Base-by-base conservation (phyloP, 2,329 filamentous ascomycete genomes). In the Saccharata proteae region DNA sequence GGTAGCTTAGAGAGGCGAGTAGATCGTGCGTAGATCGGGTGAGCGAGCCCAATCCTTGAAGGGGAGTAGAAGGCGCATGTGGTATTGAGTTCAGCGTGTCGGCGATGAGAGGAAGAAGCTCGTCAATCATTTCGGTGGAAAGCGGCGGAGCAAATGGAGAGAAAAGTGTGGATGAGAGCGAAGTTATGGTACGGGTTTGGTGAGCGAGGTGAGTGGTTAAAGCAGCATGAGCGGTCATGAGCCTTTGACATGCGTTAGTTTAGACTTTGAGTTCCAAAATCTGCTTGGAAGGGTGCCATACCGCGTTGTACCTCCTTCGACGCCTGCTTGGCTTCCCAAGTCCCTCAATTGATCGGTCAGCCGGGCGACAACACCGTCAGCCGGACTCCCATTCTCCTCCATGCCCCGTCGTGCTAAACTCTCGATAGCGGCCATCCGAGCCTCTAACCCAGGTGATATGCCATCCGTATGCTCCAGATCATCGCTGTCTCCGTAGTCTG, bases 1-100 rank as follows among this genome's bases (percentile, higher is more conserved):
- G 66, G 42, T 84, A 80, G 44, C 83, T 84, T 27, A 98, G 70
- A 5, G 83, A 82, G 46, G 83, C 72, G 6, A 88, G 67, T 4
- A 82, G 76, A 62, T 80, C 75, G 11, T 69, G 67, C 11, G 83
- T 71, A 11, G 73, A 69, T 14, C 73, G 48, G 18, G 82, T 68
- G 32, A 86, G 62, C 2, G 78, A 76, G 9, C 80, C 58, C 10
- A 88, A 58, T 10, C 71, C 66, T 39, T 81, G 71, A 38, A 81
- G 69, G 9, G 73, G 69, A 35, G 77, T 71, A 8, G 69, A 55
- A 1, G 76, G 76, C 0, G 74, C 63, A n/a, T 70, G 51, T 4
- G 81, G 79, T 60, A 86, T 75, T 38, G 69, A 64, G 37, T 78
- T 69, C 7, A 73, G 66, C 7, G 85, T 67, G 7, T 69, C 64